These are phyloP conservation scores for Camellia oleifera DNA, from an alignment of 179 eudicot species.

Conservation along the genomic window DNA sequence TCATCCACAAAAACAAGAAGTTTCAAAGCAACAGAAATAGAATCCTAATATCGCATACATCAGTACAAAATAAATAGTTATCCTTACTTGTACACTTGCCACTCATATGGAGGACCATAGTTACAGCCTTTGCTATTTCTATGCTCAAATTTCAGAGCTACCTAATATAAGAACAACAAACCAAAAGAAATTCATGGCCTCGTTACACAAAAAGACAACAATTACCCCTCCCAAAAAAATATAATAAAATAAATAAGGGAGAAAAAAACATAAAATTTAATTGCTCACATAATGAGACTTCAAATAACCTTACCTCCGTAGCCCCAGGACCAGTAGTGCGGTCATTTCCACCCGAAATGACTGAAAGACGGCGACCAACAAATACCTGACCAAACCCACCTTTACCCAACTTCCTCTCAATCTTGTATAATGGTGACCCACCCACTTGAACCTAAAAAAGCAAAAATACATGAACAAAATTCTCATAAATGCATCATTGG, in stretches of 20 bases:
- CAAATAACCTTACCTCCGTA: conserved; percentile 46
- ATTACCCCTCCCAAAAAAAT: not conserved
- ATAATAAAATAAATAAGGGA: not conserved
- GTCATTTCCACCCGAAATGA: conserved; percentile 48
- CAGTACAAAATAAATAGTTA: not conserved
- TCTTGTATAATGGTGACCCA: conserved; percentile 66
- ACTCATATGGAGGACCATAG: conserved; percentile 86
- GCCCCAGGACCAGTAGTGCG: conserved; percentile 60
- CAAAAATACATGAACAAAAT: too few species aligned
- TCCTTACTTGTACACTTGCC: conserved; percentile 88
- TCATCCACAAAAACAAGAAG: conserved; percentile 17
- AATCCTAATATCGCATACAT: not conserved
- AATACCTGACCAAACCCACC: conserved; percentile 92
- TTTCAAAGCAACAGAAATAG: not conserved
- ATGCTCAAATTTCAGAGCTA: conserved; percentile 86
- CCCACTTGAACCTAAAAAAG: conserved; percentile 73
- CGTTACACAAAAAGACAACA: not conserved
- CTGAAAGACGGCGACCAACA: conserved; percentile 58
- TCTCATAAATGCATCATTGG: too few species aligned
- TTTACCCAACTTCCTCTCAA: conserved; percentile 76
- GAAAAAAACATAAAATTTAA: not conserved
- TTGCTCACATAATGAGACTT: not conserved
- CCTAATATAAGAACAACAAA: conserved; percentile 31
- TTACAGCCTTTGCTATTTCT: conserved; percentile 85
- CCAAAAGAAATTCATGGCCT: not conserved